Percentiles rank a stretch among this genome's conserved stretches.
Evolutionary conservation across 441 rosid genomes (phyloP).

Genomic region (Dalechampia spathulata): DNA sequence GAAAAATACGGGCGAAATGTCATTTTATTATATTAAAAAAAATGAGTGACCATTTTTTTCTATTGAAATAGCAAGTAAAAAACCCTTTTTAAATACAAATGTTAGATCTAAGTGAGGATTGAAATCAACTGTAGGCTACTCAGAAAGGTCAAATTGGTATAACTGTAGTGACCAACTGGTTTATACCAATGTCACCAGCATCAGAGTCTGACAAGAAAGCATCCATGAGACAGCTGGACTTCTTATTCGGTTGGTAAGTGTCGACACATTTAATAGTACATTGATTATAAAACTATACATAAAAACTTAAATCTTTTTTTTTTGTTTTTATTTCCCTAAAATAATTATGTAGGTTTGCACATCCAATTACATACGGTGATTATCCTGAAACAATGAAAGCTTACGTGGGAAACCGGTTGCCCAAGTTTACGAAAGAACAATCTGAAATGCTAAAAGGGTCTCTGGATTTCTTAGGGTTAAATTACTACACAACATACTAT

Average conservation of each 20-base stretch:
- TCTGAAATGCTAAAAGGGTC: conserved; percentile 32
- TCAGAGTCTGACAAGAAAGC: conserved; percentile 8
- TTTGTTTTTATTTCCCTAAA: no score
- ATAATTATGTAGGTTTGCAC: conserved; percentile 27
- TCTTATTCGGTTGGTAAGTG: conserved; percentile 21
- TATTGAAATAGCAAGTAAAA: no score
- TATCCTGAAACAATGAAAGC: conserved; percentile 34
- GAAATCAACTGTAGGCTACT: conserved; percentile 7
- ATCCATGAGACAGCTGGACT: conserved; percentile 16
- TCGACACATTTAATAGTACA: no score
- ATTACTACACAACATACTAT: conserved; percentile 36
- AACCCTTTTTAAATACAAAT: no score
- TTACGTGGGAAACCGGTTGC: conserved; percentile 30
- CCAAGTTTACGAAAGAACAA: conserved; percentile 31
- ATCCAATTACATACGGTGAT: conserved; percentile 32
- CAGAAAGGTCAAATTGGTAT: conserved; percentile 24
- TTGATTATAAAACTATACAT: no score
- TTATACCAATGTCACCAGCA: conserved; percentile 11
- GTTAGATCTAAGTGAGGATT: no score
- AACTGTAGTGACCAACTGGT: conserved; percentile 11
- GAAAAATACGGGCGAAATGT: no score
- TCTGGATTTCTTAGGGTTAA: conserved; percentile 39
- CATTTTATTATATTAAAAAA: no score
- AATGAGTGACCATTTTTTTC: no score
- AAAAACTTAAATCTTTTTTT: no score